These are phyloP conservation scores for Daedaleopsis sinensis DNA, from an alignment of 768 basidiomycete species.

Conservation along the genomic window DNA sequence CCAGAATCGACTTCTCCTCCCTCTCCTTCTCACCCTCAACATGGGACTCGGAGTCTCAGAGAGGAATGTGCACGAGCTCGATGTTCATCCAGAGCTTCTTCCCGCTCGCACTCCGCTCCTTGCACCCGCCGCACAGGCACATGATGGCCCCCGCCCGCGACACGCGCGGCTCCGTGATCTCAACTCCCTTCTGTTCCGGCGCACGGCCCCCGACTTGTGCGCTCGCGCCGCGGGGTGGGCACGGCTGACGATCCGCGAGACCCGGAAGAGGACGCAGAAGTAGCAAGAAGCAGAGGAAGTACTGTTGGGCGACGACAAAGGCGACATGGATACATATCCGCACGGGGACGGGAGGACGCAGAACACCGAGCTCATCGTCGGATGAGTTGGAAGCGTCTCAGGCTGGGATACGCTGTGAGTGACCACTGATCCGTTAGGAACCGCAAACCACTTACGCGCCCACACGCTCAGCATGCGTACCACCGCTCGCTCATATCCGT, in stretches of 20 bases:
- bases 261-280: neutral
- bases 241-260: neutral
- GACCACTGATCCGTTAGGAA: neutral
- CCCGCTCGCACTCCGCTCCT: neutral
- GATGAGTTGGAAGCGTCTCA: neutral
- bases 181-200: neutral
- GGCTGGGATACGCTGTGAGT: neutral
- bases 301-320: too few species aligned
- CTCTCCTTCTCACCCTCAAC: neutral
- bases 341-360: too few species aligned
- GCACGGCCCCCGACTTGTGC: neutral
- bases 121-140: slow-evolving; percentile 5
- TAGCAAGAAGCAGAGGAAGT: neutral
- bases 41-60: neutral
- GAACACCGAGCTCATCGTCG: neutral
- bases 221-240: neutral
- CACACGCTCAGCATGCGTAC: neutral
- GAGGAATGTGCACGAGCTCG: neutral
- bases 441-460: neutral
- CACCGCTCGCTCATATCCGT: neutral
- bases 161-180: neutral
- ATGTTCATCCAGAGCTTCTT: slow-evolving; percentile 10
- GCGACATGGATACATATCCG: too few species aligned
- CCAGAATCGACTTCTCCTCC: neutral
- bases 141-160: neutral